Evolutionary conservation across 2,329 filamentous ascomycete species (phyloP).

Genomic region (Fusarium clavum): DNA sequence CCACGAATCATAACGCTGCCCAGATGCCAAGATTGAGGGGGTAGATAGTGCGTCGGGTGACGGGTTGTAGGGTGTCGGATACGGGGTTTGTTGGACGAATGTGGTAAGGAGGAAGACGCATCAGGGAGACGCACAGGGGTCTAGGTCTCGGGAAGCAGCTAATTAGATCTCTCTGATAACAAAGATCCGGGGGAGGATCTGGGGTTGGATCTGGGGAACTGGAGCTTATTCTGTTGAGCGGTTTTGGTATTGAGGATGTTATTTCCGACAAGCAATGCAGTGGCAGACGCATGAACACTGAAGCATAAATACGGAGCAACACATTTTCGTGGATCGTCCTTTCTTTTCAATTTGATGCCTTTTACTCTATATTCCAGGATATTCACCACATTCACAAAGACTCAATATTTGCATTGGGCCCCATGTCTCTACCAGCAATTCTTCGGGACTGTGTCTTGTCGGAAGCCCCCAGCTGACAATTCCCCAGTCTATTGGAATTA

Average conservation of each 20-base stretch:
- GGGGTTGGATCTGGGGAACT: slow-evolving; percentile 9
- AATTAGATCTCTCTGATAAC: background rate
- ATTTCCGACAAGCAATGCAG: background rate
- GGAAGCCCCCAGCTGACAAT: background rate
- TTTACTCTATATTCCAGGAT: too few species aligned
- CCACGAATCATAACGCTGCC: background rate
- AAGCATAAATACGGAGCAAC: too few species aligned
- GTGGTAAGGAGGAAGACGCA: background rate
- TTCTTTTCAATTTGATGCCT: too few species aligned
- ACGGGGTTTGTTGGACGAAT: slow-evolving; percentile 11
- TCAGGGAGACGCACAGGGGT: background rate
- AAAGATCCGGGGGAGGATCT: background rate
- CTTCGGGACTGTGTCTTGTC: background rate
- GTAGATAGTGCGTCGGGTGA: slow-evolving; percentile 12
- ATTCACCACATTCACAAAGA: too few species aligned
- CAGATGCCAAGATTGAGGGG: slow-evolving; percentile 26
- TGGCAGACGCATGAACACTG: too few species aligned
- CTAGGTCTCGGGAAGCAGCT: background rate
- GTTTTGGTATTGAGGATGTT: background rate
- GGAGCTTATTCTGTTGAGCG: background rate
- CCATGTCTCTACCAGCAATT: background rate
- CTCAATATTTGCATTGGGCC: too few species aligned
- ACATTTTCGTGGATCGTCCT: too few species aligned
- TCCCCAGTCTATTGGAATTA: background rate
- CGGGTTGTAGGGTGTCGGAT: slow-evolving; percentile 6